Evolutionary conservation across 345 rosid species (phyloP).

Genomic region (Lepidium didymum): DNA sequence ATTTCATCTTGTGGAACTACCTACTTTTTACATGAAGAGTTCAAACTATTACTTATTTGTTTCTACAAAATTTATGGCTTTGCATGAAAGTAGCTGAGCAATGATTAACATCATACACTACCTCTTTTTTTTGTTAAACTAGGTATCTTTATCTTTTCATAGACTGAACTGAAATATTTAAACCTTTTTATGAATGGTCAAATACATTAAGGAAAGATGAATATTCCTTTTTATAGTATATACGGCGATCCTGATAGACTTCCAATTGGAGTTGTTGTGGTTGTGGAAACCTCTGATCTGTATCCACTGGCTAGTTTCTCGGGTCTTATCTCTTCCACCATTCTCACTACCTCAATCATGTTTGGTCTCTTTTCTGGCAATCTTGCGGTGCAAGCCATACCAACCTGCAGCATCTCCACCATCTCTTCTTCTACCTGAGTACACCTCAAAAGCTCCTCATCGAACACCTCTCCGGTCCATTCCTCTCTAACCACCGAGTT

Average conservation of each 20-base stretch:
- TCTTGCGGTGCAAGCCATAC: conserved; percentile 69
- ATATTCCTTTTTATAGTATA: conserved; percentile 23
- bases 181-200: conserved; percentile 15
- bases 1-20: not conserved
- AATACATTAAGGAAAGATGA: conserved; percentile 7
- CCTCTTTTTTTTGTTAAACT: not conserved
- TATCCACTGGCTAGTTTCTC: conserved; percentile 36
- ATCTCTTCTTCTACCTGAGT: conserved; percentile 94
- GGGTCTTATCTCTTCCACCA: conserved; percentile 61
- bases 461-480: conserved; percentile 98
- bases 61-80: not conserved
- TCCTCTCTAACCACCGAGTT: conserved; percentile 94
- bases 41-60: no score
- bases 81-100: not conserved
- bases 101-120: not conserved
- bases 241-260: conserved; percentile 38
- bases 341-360: conserved; percentile 56
- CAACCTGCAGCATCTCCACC: conserved; percentile 95
- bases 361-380: conserved; percentile 75
- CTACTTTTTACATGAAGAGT: no score
- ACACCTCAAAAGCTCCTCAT: conserved; percentile 69
- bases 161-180: conserved; percentile 2
- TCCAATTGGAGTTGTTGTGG: conserved; percentile 34
- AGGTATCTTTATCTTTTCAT: not conserved
- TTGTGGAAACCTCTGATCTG: conserved; percentile 39